These are phyloP conservation scores for Backusella morwellensis DNA, from an alignment of 192 early-diverging fungal species.

Conservation along the genomic window DNA sequence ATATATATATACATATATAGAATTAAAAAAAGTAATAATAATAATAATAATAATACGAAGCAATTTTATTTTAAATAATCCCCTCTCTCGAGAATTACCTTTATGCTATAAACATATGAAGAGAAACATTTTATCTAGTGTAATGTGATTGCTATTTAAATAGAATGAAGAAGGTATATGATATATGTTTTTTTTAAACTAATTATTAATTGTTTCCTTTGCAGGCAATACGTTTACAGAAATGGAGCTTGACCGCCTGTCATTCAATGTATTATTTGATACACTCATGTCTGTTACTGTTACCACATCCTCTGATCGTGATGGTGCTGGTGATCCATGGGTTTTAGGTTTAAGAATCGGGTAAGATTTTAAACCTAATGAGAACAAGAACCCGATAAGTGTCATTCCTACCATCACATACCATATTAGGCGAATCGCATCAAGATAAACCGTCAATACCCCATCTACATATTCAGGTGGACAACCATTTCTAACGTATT, in stretches of 20 bases:
- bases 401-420: conserved; percentile 19
- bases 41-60: not conserved
- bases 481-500: conserved; percentile 25
- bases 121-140: not conserved
- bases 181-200: not conserved
- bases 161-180: not conserved
- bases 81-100: not conserved
- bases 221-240: not conserved
- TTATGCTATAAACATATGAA: not conserved
- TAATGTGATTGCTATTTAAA: not conserved
- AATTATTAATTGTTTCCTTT: not conserved
- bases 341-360: conserved; percentile 4
- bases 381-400: conserved; percentile 10
- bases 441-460: conserved; percentile 17
- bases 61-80: not conserved
- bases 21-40: not conserved
- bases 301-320: not conserved
- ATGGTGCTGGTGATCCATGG: not conserved
- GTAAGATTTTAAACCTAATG: not conserved
- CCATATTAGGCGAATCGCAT: conserved; percentile 26
- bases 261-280: not conserved
- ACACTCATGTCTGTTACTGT: not conserved
- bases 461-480: conserved; percentile 16
- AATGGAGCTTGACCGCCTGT: not conserved
- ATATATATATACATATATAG: not conserved